Percentiles rank a stretch among this genome's conserved stretches.
Conservation (phyloP, 257 asterid genomes). For the Solanum lycopersicoides region DNA sequence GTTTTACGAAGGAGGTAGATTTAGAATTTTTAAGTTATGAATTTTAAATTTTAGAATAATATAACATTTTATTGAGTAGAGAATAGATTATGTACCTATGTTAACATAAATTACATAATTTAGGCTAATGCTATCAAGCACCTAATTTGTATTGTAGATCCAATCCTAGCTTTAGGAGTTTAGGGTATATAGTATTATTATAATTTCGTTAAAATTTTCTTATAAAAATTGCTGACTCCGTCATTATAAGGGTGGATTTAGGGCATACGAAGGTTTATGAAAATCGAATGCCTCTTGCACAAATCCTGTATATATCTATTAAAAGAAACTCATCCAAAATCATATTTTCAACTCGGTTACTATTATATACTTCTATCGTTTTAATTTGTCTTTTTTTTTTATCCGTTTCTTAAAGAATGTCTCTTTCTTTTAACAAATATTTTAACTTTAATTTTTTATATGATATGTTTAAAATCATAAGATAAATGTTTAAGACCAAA, state of each 20-base stretch:
- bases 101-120: not conserved
- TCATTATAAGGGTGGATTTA: not conserved
- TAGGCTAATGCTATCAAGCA: not conserved
- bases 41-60: not conserved
- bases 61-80: not conserved
- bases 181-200: not conserved
- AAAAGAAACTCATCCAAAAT: not conserved
- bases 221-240: not conserved
- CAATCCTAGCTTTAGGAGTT: not conserved
- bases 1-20: not conserved
- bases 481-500: too few species aligned
- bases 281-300: not conserved
- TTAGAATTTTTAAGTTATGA: not conserved
- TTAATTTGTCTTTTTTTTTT: not conserved
- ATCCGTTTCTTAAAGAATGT: not conserved
- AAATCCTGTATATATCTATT: not conserved
- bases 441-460: not conserved
- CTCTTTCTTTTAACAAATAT: not conserved
- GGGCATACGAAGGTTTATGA: not conserved
- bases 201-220: too few species aligned
- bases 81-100: not conserved
- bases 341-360: not conserved
- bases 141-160: not conserved
- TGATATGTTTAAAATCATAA: not conserved
- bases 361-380: not conserved